Percentiles rank a stretch among this genome's conserved stretches.
Conservation (phyloP, 768 basidiomycete genomes). For the Udeniomyces megalosporus region DNA sequence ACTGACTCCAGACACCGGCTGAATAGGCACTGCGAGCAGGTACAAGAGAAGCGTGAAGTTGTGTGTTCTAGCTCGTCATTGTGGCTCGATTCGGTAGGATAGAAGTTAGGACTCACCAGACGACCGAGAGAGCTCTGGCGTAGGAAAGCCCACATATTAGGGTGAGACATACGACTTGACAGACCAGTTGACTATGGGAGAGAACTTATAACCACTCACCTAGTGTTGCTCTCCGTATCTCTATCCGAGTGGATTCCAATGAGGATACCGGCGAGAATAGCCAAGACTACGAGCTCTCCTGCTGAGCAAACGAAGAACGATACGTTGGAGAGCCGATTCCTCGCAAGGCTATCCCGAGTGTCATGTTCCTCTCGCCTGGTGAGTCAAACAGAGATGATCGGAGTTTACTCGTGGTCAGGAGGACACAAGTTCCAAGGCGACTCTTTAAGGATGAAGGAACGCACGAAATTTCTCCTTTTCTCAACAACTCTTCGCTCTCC, state of each 20-base stretch:
- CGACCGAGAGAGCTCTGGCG: constrained; percentile 46
- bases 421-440: no score
- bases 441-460: constrained; percentile 35
- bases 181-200: no score
- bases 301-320: constrained; percentile 53
- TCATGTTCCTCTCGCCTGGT: constrained; percentile 39
- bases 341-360: constrained; percentile 43
- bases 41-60: no score
- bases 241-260: constrained; percentile 46
- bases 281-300: constrained; percentile 54
- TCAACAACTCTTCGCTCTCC: constrained; percentile 35
- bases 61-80: no score
- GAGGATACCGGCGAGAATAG: constrained; percentile 58
- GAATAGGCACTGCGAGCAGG: no score
- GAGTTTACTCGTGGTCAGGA: no score
- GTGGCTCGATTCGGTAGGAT: no score
- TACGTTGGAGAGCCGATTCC: constrained; percentile 59
- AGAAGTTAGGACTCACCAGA: no score
- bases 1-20: constrained; percentile 57
- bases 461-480: constrained; percentile 42
- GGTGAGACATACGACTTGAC: no score
- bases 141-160: not conserved
- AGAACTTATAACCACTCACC: no score
- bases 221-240: constrained; percentile 53
- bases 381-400: not conserved